Evolutionary conservation across 2,329 filamentous ascomycete species (phyloP), one percentile per base, ranked within the genome.

Genomic region (Botrytis hyacinthi): DNA sequence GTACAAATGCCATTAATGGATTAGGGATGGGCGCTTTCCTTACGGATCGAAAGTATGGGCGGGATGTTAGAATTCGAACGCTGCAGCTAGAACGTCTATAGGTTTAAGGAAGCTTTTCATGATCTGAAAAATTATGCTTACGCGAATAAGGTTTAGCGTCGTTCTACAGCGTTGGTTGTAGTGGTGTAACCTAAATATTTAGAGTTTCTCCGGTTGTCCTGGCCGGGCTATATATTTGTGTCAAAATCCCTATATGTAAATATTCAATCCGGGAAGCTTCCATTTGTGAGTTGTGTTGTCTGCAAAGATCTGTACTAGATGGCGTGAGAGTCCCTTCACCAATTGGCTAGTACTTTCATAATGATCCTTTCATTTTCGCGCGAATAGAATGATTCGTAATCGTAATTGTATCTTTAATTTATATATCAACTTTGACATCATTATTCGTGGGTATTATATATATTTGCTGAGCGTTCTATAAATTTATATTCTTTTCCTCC

Each of bases 141-240:
- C 26, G 48, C 66, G 48, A 68, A 68, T 57, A 42, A 57, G 48
- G 66, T 37, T 57, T 68, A 68, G 66, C 48, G 48, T 68, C 35
- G 35, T 42, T 57, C 26, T 68, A 54, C 65, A 68, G 65, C 46
- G 35, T 68, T 29, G 16, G 26, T 68, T 54, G 29, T 35, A 16
- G 26, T 37, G 14, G 12, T 48, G 63, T 67, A 40, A 32, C 40
- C n/a, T 26, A 42, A 29, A 29, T 1, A 22, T 32, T 32, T 46
- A 63, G 40, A 63, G 40, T 46, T 37, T 42, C 37, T 18, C 26
- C 60, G n/a, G 16, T 63, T n/a, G 26, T 44, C 16, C 37, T 63
- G 26, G 37, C 37, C 61, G 18, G 35, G 37, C 26, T 9, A 12
- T 40, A 62, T n/a, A n/a, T 40, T 40, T 40, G 14, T 61, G 22